phyloP scores from a whole-genome alignment of 2,329 filamentous ascomycete species.

The Penicillium sp. region DNA sequence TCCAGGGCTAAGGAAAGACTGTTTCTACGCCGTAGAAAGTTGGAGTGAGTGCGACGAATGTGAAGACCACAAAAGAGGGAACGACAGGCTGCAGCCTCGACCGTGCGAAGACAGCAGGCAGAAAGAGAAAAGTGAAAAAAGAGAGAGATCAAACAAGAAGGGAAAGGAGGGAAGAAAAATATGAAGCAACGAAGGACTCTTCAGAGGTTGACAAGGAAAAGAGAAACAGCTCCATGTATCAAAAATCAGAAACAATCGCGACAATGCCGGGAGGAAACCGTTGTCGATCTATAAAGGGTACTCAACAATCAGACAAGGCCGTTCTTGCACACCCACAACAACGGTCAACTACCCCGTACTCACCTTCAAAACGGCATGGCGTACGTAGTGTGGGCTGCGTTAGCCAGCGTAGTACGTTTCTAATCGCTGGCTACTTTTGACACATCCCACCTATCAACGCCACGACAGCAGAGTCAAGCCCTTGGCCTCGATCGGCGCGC shows the following conservation, averaged over 20 bases:
- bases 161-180: constrained; percentile 7
- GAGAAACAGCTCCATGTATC: constrained; percentile 7
- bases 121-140: constrained; percentile 14
- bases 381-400: constrained; percentile 6
- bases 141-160: constrained; percentile 10
- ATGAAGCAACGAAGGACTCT: constrained; percentile 3
- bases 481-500: constrained; percentile 17
- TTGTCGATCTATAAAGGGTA: constrained; percentile 19
- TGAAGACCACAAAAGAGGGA: neutral
- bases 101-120: constrained; percentile 7
- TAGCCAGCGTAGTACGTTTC: constrained; percentile 9
- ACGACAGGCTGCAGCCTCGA: constrained; percentile 8
- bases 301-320: neutral
- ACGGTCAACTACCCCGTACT: neutral
- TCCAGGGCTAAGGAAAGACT: constrained; percentile 4
- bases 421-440: constrained; percentile 1
- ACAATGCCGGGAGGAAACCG: constrained; percentile 1
- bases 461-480: neutral
- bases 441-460: constrained; percentile 17
- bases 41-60: neutral
- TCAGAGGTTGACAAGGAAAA: constrained; percentile 3
- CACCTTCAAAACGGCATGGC: neutral
- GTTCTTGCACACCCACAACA: neutral
- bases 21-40: neutral
- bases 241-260: constrained; percentile 14